Evolutionary conservation across 352 stramenopile species (phyloP), one percentile per base, ranked within the genome.

Genomic region (Phytophthora litchii): DNA sequence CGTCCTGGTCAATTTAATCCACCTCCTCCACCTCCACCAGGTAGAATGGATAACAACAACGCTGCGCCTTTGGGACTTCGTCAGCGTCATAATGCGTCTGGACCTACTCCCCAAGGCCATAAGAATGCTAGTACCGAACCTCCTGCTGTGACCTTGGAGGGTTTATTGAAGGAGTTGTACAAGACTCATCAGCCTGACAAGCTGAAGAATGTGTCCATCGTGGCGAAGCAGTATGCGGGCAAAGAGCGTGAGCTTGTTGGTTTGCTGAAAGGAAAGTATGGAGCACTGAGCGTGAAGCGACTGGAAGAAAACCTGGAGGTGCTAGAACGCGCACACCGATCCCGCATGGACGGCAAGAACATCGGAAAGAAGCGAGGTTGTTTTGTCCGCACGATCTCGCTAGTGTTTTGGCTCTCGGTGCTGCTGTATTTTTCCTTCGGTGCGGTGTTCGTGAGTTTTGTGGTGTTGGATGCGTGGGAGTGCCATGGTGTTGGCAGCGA

Each of bases 151-250:
- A 89, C 78, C 1, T 46, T 94, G 34, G 74, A 89, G 34, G 58
- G 19, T 8, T 50, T 92, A 17, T 59, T 94, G 23, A 80, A 62
- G 17, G 79, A 91, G 14, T 60, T 94, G 36, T 94, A 91, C 67
- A 74, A 72, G 31, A 87, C 84, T 23, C 85, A 94, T 40, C 82
- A 94, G 48, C 85, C 82, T 1, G 81, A 92, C 47, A 83, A 88
- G 37, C 42, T 91, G 11, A 80, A 81, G 55, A 89, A 87, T n/a
- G 80, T 86, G 0, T 23, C 60, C 10, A 55, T 72, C 8, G 70
- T 94, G 14, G 81, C 79, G 10, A 76, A 74, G 8, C 41, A 88
- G 46, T 94, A 83, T 23, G 55, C 67, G 0, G 85, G 85, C 12
- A 88, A 84, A 40, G 85, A 94, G 43, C 76, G 77, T 8, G 78